phyloP scores from a whole-genome alignment of 805 yeast species.

The Nakazawaea anatomiae region DNA sequence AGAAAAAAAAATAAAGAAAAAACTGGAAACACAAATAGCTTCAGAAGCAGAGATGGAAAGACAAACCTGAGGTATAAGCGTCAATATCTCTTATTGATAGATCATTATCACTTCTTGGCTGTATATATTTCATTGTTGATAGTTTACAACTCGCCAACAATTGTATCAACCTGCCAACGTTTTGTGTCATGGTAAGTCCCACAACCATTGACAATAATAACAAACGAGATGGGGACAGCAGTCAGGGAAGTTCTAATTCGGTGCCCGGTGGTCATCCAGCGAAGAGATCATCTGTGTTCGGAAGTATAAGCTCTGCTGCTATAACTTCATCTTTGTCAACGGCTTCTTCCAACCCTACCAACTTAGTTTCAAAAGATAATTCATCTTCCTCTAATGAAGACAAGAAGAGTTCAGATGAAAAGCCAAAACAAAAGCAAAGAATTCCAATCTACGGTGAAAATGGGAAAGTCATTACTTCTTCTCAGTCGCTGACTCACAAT shows the following conservation, averaged over 20 bases:
- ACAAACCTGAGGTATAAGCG: too few species aligned
- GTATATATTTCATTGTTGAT: too few species aligned
- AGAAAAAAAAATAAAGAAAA: too few species aligned
- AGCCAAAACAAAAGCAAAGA: not conserved
- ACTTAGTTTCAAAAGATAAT: not conserved
- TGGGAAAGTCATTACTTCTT: not conserved
- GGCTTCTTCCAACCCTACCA: not conserved
- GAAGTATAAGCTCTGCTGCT: not conserved
- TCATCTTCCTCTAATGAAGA: not conserved
- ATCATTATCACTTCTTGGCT: too few species aligned
- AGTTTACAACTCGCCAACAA: too few species aligned
- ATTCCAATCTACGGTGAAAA: conserved; percentile 8
- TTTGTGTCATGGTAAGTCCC: not conserved
- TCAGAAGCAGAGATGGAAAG: too few species aligned
- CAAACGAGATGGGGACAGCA: not conserved
- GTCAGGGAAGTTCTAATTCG: not conserved
- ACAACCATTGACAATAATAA: not conserved
- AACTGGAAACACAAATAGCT: too few species aligned
- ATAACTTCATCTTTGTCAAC: not conserved
- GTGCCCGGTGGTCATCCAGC: not conserved
- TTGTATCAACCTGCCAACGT: too few species aligned
- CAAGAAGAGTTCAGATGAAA: not conserved
- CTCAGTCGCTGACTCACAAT: too few species aligned
- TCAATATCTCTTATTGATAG: too few species aligned
- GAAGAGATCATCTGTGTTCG: not conserved